Percentiles rank a stretch among this genome's conserved stretches.
Evolutionary conservation across 2,329 filamentous ascomycete species (phyloP).

Genomic region (Triangularia setosa): DNA sequence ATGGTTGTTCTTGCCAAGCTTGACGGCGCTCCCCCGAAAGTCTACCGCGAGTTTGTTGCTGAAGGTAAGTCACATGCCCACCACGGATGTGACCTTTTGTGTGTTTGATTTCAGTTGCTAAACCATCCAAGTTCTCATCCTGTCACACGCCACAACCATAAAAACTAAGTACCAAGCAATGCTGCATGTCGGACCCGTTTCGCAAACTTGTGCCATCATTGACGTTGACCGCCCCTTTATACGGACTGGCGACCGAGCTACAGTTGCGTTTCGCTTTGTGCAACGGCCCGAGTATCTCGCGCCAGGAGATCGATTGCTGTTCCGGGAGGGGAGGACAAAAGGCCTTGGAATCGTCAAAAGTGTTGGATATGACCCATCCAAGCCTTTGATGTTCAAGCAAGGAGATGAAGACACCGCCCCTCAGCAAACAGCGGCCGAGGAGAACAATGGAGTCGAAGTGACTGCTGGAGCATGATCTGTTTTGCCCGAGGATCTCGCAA

Average conservation of each 20-base stretch:
- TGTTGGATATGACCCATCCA: constrained; percentile 73
- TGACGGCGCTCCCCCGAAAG: constrained; percentile 64
- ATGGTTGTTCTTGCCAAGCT: constrained; percentile 96
- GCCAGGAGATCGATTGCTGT: constrained; percentile 83
- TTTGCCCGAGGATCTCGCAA: background rate
- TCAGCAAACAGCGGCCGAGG: constrained; percentile 3
- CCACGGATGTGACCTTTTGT: background rate
- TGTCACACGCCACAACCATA: constrained; percentile 95
- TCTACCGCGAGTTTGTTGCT: constrained; percentile 72
- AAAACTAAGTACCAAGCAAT: constrained; percentile 97
- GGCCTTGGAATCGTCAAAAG: constrained; percentile 91
- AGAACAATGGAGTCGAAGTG: background rate
- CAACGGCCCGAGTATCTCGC: constrained; percentile 90
- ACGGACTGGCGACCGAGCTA: constrained; percentile 87
- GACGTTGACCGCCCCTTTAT: constrained; percentile 97
- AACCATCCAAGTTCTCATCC: constrained; percentile 66
- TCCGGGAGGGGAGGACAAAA: constrained; percentile 92
- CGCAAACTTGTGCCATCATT: constrained; percentile 94
- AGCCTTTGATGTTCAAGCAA: constrained; percentile 37
- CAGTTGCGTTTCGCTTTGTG: constrained; percentile 90
- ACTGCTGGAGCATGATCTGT: background rate
- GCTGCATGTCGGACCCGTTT: constrained; percentile 92
- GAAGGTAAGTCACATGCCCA: constrained; percentile 51
- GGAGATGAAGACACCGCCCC: constrained; percentile 9
- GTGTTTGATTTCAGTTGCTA: background rate